Evolutionary conservation across 148 eudicot species (phyloP).

Genomic region (Chenopodium berlandieri): DNA sequence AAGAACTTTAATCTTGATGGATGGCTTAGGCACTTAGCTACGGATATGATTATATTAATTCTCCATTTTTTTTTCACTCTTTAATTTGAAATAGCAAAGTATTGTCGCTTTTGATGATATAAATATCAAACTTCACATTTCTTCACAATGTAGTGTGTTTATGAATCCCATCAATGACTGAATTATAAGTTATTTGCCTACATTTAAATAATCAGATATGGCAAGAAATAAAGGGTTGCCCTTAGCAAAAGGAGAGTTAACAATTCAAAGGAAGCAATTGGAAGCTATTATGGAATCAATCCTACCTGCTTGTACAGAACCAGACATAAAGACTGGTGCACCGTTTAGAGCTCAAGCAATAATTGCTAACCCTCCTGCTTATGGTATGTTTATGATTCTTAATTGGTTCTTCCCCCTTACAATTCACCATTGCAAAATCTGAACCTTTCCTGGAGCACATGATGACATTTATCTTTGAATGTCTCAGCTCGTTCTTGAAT

Average conservation of each 20-base stretch:
- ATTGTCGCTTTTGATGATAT: neutral
- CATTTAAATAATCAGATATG: constrained; percentile 57
- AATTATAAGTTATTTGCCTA: neutral
- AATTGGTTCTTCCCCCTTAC: neutral
- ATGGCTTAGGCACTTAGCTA: neutral
- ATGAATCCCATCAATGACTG: neutral
- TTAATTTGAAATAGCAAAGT: neutral
- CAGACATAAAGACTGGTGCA: constrained; percentile 65
- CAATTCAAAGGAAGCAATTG: constrained; percentile 73
- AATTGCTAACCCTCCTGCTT: constrained; percentile 93
- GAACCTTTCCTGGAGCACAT: neutral
- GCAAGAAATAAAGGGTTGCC: constrained; percentile 88
- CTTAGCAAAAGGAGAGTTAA: constrained; percentile 67
- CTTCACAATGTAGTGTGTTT: neutral
- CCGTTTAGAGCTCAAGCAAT: constrained; percentile 89
- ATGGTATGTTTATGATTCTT: constrained; percentile 49
- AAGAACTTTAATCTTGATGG: neutral
- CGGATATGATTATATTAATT: neutral
- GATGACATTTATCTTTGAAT: neutral
- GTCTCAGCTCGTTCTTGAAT: neutral
- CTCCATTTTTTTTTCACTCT: neutral
- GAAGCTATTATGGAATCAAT: constrained; percentile 75
- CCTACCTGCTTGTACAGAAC: constrained; percentile 86
- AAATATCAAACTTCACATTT: neutral
- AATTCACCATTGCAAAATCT: neutral